Evolutionary conservation across 345 rosid genomes (phyloP), one percentile per base, ranked within the genome.

Genomic region (Physaria fendleri): DNA sequence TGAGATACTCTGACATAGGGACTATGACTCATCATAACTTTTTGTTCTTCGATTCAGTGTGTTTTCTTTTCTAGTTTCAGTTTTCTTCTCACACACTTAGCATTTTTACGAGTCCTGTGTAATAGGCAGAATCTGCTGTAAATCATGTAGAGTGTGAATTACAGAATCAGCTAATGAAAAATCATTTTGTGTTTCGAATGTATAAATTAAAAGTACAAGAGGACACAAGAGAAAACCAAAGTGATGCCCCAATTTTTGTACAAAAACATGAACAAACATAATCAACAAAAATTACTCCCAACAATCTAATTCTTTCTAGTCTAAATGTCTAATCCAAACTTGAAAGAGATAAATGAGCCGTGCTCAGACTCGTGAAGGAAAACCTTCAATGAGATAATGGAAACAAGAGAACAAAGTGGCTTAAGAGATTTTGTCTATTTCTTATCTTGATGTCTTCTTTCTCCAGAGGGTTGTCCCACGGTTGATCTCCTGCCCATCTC

Each of bases 391-490:
- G 33, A 38, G 42, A 56, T 8, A 41, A 32, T 4, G 46, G 59
- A 34, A 40, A 65, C 49, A 27, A 21, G 42, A 57, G 58, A 56
- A 38, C 22, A 29, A 53, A 53, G 39, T 47, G 56, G 46, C 45
- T 11, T 28, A 17, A 29, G 50, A 8, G 13, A 57, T 57, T n/a
- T n/a, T 42, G 38, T 35, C 29, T 53, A 15, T 28, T 11, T 32
- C 41, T 78, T 64, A 81, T 75, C 85, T 75, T 1, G 66, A 14
- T 2, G 77, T 70, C 48, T 88, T 92, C 82, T 80, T 86, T 72
- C 81, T 84, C 98, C 95, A 92, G 56, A 81, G 81, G 6, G 96
- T 82, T 34, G 86, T 79, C 11, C 97, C 95, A 1, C 88, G 82
- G 82, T 85, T 93, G 62, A 93, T 89, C 74, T 93, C 95, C n/a